Evolutionary conservation across 2,329 filamentous ascomycete species (phyloP).

Genomic region (Pyrenochaeta sp.): DNA sequence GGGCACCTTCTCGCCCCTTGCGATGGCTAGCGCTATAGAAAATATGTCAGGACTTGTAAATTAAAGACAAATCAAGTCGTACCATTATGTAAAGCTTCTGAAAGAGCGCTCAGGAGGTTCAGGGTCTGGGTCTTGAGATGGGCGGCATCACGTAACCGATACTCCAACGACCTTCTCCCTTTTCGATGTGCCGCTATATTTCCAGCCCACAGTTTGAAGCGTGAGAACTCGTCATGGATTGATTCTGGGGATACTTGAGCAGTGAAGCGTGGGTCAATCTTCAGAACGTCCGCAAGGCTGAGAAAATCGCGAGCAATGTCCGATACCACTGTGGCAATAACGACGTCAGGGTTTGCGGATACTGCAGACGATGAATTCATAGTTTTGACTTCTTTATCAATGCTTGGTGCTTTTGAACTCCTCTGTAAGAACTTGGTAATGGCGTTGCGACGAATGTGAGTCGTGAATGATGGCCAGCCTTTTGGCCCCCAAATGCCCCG

Average conservation of each 20-base stretch:
- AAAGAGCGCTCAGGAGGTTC: slow-evolving; percentile 27
- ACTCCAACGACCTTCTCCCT: slow-evolving; percentile 42
- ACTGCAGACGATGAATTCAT: neutral
- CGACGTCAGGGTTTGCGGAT: neutral
- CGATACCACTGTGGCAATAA: neutral
- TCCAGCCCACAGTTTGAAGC: slow-evolving; percentile 45
- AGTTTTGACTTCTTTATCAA: neutral
- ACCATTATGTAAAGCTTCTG: slow-evolving; percentile 28
- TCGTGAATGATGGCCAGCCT: neutral
- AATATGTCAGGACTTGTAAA: neutral
- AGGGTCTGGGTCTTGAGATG: slow-evolving; percentile 30
- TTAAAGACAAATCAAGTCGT: neutral
- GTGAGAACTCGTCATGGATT: slow-evolving; percentile 35
- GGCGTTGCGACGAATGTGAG: neutral
- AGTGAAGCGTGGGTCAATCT: slow-evolving; percentile 13
- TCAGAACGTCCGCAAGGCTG: slow-evolving; percentile 15
- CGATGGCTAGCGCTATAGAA: slow-evolving; percentile 12
- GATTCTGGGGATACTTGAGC: slow-evolving; percentile 12
- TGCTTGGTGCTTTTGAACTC: too few relatives aligned
- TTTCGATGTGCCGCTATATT: slow-evolving; percentile 46
- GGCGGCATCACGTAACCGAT: slow-evolving; percentile 42
- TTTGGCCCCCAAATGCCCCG: slow-evolving; percentile 2
- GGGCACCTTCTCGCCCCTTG: slow-evolving; percentile 20
- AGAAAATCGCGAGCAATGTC: slow-evolving; percentile 16
- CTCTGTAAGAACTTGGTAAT: too few relatives aligned